Conservation (phyloP, 1,284 basidiomycete genomes). For the Rhodotorula sp. region DNA sequence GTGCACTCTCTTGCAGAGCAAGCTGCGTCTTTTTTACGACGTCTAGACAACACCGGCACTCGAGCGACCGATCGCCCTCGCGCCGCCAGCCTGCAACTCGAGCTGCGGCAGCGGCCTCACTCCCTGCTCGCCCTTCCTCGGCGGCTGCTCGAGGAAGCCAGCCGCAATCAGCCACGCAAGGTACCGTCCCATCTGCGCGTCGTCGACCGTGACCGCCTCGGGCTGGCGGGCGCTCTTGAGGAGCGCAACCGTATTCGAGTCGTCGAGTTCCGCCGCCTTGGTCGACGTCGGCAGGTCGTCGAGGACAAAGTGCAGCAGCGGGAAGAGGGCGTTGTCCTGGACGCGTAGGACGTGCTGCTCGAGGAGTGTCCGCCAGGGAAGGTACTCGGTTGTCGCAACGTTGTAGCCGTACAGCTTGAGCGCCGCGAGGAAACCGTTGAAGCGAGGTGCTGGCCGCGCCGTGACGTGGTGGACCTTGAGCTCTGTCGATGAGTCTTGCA, state of each 20-base stretch:
- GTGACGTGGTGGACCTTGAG: slow-evolving; percentile 83
- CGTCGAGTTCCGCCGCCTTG: slow-evolving; percentile 88
- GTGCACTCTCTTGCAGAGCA: background rate
- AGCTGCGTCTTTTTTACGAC: background rate
- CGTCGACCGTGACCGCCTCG: slow-evolving; percentile 65
- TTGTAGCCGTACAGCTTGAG: slow-evolving; percentile 78
- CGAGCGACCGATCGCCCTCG: slow-evolving; percentile 34
- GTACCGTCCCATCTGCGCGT: slow-evolving; percentile 78
- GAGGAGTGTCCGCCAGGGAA: slow-evolving; percentile 85
- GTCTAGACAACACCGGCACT: slow-evolving; percentile 6
- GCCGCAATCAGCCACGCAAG: slow-evolving; percentile 90
- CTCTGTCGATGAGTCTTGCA: slow-evolving; percentile 45
- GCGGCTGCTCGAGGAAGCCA: slow-evolving; percentile 75
- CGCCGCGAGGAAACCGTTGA: slow-evolving; percentile 80
- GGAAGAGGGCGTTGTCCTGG: slow-evolving; percentile 96
- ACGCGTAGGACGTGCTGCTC: slow-evolving; percentile 92
- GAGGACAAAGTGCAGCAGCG: slow-evolving; percentile 91
- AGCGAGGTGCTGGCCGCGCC: slow-evolving; percentile 81
- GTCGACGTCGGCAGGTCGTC: slow-evolving; percentile 97
- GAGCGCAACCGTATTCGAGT: slow-evolving; percentile 73
- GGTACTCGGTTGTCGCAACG: slow-evolving; percentile 78
- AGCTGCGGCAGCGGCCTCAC: slow-evolving; percentile 23
- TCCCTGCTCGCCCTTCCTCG: slow-evolving; percentile 32
- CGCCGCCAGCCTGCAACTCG: slow-evolving; percentile 27
- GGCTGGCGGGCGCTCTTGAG: slow-evolving; percentile 57